A percentile compares a stretch with the other conserved stretches of the same genome.
These are phyloP conservation scores for Tylopilus subfusipes DNA, from an alignment of 768 basidiomycete genomes.

Conservation along the genomic window DNA sequence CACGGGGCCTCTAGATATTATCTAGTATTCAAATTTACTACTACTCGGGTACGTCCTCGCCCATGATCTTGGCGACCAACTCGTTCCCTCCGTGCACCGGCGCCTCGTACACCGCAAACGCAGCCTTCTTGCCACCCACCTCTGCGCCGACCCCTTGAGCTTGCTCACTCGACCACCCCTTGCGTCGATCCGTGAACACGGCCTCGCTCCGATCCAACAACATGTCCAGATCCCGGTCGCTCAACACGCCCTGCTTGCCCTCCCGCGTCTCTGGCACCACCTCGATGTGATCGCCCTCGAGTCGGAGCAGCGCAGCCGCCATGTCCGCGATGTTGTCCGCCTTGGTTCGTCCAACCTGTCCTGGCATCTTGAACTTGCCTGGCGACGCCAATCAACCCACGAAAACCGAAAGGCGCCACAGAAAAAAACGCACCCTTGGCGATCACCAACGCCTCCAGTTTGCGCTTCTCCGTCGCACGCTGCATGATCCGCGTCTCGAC, in stretches of 20 bases:
- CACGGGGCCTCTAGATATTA: neutral
- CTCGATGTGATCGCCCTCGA: conserved; percentile 88
- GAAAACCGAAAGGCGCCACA: neutral
- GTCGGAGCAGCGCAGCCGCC: conserved; percentile 68
- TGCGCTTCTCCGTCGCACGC: conserved; percentile 79
- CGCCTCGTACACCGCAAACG: conserved; percentile 77
- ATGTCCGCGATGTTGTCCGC: conserved; percentile 73
- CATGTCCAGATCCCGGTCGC: conserved; percentile 74
- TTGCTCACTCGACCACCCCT: conserved; percentile 66
- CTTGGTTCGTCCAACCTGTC: conserved; percentile 49
- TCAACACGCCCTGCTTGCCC: conserved; percentile 70
- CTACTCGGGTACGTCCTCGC: conserved; percentile 33
- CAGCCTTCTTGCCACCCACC: conserved; percentile 38
- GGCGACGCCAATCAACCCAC: neutral
- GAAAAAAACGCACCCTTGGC: conserved; percentile 58
- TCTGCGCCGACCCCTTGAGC: neutral
- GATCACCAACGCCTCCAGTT: conserved; percentile 93
- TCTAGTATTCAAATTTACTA: neutral
- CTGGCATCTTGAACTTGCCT: conserved; percentile 85
- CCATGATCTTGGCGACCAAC: conserved; percentile 65
- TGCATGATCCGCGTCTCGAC: conserved; percentile 92
- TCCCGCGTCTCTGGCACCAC: conserved; percentile 69
- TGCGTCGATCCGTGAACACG: conserved; percentile 66
- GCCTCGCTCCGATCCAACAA: conserved; percentile 76
- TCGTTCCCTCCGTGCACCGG: conserved; percentile 63